Conservation (phyloP, 2,329 filamentous ascomycete genomes). For the Fusarium verticillioides region DNA sequence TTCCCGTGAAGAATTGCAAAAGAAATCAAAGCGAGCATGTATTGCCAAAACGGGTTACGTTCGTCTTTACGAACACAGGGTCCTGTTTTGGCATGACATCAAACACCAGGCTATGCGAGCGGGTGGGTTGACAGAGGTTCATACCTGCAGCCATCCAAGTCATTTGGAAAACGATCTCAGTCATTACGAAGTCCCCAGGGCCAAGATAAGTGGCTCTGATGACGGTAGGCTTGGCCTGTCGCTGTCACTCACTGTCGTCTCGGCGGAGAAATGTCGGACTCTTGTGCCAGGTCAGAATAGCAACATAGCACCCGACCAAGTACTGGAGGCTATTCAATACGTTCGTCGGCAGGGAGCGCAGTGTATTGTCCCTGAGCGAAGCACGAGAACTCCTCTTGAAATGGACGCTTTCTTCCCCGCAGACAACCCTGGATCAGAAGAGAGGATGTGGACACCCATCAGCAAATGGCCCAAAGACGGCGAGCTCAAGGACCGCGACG, state of each 20-base stretch:
- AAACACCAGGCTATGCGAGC: not conserved
- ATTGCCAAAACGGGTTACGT: not conserved
- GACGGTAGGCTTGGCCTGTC: not conserved
- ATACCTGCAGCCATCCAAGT: not conserved
- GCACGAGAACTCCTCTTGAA: not conserved
- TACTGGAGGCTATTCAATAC: not conserved
- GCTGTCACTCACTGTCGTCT: not conserved
- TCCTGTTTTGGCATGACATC: not conserved
- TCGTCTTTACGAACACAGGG: not conserved
- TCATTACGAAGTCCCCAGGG: not conserved
- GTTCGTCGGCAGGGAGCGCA: not conserved
- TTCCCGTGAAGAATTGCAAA: not conserved
- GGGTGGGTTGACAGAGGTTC: not conserved
- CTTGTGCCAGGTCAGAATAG: not conserved
- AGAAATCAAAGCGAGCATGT: not conserved
- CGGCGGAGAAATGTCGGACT: not conserved
- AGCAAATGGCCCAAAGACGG: not conserved
- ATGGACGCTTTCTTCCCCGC: not conserved
- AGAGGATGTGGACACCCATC: not conserved
- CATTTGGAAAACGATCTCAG: not conserved
- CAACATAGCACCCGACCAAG: not conserved
- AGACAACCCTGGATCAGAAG: not conserved
- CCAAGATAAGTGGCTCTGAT: not conserved
- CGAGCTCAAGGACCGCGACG: not conserved
- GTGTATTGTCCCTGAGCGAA: not conserved